phyloP scores from a whole-genome alignment of 768 basidiomycete species.

The Lanmaoa pseudosensibilis region DNA sequence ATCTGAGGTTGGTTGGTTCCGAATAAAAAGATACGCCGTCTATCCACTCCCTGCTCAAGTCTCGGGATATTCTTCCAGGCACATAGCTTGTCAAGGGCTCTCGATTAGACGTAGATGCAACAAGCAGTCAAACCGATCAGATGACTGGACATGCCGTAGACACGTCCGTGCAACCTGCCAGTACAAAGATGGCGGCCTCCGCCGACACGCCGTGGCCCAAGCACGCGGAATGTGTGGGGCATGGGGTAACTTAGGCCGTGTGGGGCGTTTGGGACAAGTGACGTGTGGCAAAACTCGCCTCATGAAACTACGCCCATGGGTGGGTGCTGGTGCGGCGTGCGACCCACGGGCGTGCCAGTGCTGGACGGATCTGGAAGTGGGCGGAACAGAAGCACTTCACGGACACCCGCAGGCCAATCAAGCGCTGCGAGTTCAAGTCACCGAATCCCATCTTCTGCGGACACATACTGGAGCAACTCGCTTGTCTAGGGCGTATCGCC shows the following conservation, averaged over 20 bases:
- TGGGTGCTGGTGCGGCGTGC: too few relatives aligned
- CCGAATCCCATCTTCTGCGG: background rate
- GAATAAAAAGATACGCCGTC: background rate
- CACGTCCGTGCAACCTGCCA: constrained; percentile 11
- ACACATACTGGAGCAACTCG: background rate
- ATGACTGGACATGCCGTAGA: constrained; percentile 13
- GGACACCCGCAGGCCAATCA: constrained; percentile 9
- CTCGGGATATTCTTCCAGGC: constrained; percentile 7
- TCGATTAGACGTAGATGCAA: constrained; percentile 5
- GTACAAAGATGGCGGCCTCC: constrained; percentile 27
- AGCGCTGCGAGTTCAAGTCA: constrained; percentile 2
- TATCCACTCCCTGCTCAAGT: background rate
- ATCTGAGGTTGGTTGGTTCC: constrained; percentile 3
- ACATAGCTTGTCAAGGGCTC: constrained; percentile 17
- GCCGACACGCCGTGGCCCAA: constrained; percentile 20
- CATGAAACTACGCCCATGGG: background rate
- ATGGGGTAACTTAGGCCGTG: constrained; percentile 27
- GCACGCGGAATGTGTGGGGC: constrained; percentile 20
- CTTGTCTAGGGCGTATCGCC: constrained; percentile 5
- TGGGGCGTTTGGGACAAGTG: constrained; percentile 2
- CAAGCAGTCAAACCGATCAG: constrained; percentile 4
- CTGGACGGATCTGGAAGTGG: constrained; percentile 23
- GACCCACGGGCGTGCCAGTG: background rate
- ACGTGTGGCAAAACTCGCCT: constrained; percentile 5
- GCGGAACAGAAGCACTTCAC: constrained; percentile 13